Evolutionary conservation across 1,284 basidiomycete species (phyloP), one percentile per base, ranked within the genome.

Genomic region (Termitomyces sp.): DNA sequence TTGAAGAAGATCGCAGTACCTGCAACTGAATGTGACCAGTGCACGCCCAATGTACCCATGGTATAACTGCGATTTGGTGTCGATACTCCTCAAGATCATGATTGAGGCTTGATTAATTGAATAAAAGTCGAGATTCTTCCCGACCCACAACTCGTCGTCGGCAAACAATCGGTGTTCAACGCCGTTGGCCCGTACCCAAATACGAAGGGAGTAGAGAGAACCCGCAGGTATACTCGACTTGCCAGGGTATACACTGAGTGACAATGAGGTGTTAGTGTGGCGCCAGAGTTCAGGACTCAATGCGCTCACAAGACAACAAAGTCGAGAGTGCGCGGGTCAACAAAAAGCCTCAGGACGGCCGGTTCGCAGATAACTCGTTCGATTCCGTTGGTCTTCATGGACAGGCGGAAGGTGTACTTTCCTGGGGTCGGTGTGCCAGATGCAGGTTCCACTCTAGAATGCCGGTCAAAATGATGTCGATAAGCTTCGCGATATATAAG

Each of bases 141-240:
- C 81, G 7, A 84, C 65, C 80, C 80, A 83, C 21, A 84, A 60
- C 19, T 81, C 78, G 57, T 81, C 79, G 18, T 79, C 78, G 37
- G 73, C 73, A 58, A 84, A 84, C 42, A 84, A 51, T 26, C 80
- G 75, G 53, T 83, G 83, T 53, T 83, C 79, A 19, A 79, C 65
- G 9, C 69, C 73, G 34, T 74, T 74, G 3, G 71, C 72, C 9
- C 77, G 72, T 35, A 84, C 65, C 82, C 82, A 84, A 14, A 83
- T 76, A 0, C 82, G 79, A 28, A 84, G 66, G 11, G 76, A 74
- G 64, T 71, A 78, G 2, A 82, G 62, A 49, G 73, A 76, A 0
- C 74, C 76, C 10, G 64, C 62, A 0, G 81, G 81, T 1, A 80
- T 62, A 46, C 73, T 74, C 7, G 72, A 60, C 60, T 79, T 78